phyloP scores from a whole-genome alignment of 208 protist species.

The Leishmania gerbilli region DNA sequence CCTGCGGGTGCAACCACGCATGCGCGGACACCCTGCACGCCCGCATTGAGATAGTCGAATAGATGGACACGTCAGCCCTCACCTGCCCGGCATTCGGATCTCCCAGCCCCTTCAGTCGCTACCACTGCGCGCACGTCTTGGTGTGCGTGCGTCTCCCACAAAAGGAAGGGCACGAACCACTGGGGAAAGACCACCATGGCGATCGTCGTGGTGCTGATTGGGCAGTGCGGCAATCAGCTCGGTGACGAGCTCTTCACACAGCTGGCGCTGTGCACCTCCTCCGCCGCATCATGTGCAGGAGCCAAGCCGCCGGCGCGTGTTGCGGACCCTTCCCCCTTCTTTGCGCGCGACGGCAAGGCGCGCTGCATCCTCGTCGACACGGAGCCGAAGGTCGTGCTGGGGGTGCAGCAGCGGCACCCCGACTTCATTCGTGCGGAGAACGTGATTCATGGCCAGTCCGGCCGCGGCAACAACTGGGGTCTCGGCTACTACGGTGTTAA shows the following conservation, averaged over 20 bases:
- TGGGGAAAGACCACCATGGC: slow-evolving; percentile 37
- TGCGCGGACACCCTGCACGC: background rate
- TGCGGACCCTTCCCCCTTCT: slow-evolving; percentile 39
- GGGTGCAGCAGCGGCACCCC: slow-evolving; percentile 54
- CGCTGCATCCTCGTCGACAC: slow-evolving; percentile 86
- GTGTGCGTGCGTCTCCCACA: background rate
- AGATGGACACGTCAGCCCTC: background rate
- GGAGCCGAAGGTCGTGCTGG: slow-evolving; percentile 87
- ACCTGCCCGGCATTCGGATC: background rate
- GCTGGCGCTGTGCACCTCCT: slow-evolving; percentile 39
- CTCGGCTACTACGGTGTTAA: slow-evolving; percentile 83
- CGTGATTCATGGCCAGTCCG: slow-evolving; percentile 76
- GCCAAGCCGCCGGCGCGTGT: background rate
- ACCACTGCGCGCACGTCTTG: background rate
- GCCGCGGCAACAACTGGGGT: slow-evolving; percentile 87
- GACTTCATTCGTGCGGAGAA: slow-evolving; percentile 69
- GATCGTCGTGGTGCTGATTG: slow-evolving; percentile 77
- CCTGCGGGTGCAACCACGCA: background rate
- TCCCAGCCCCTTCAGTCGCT: background rate
- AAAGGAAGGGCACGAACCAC: background rate
- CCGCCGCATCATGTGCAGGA: background rate
- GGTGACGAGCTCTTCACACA: slow-evolving; percentile 84
- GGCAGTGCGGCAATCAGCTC: slow-evolving; percentile 91
- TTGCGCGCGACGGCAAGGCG: slow-evolving; percentile 67
- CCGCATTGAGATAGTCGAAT: background rate